Evolutionary conservation across 2,329 filamentous ascomycete species (phyloP).

Genomic region (Dactylellina drechsleri): DNA sequence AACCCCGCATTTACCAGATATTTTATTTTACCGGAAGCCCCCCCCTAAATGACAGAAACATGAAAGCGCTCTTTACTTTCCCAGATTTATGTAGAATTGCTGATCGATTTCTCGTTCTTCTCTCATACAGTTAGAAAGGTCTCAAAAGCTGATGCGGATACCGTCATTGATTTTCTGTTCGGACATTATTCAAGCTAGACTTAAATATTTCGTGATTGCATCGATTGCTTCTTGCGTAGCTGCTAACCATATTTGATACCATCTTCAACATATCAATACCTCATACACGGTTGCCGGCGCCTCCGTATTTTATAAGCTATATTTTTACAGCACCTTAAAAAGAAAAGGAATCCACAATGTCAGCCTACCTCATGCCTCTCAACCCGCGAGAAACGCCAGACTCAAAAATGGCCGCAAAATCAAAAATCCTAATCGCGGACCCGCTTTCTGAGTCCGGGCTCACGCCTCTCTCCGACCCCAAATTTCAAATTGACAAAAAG

Average conservation of each 20-base stretch:
- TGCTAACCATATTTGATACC: not conserved
- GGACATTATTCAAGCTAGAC: not conserved
- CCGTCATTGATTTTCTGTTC: constrained; percentile 26
- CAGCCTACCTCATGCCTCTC: constrained; percentile 36
- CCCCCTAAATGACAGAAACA: not conserved
- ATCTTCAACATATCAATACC: too few relatives aligned
- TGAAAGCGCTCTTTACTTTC: constrained; percentile 6
- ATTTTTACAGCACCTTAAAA: not conserved
- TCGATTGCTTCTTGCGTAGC: constrained; percentile 19
- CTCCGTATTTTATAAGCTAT: constrained; percentile 3
- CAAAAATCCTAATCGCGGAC: constrained; percentile 76
- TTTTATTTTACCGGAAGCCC: constrained; percentile 27
- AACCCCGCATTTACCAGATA: constrained; percentile 42
- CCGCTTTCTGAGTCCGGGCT: constrained; percentile 83
- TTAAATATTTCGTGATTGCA: constrained; percentile 15
- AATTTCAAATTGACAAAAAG: constrained; percentile 76
- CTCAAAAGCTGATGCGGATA: constrained; percentile 9
- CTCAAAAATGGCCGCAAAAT: constrained; percentile 54
- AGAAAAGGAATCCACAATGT: constrained; percentile 14
- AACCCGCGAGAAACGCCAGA: constrained; percentile 45
- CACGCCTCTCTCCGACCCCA: constrained; percentile 70
- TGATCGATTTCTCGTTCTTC: constrained; percentile 26
- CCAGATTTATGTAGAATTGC: constrained; percentile 14
- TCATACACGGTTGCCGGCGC: too few relatives aligned
- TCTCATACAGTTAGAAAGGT: constrained; percentile 23